Conservation (phyloP, 352 stramenopile genomes). For the Phytophthora cactorum region DNA sequence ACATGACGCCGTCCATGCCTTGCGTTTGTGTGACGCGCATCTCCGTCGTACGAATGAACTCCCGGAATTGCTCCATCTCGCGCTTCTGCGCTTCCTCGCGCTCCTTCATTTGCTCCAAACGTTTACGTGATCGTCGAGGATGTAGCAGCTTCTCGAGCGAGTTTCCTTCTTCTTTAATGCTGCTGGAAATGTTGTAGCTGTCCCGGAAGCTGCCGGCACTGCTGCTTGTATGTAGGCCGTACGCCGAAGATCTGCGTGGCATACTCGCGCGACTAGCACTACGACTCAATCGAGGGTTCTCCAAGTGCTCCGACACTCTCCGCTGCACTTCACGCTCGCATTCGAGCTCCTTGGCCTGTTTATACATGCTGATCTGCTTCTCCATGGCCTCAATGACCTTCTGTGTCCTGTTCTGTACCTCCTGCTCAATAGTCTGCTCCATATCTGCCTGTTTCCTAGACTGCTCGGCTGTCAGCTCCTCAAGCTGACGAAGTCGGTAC, state of each 20-base stretch:
- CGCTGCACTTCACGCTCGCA: slow-evolving; percentile 81
- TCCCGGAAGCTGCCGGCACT: slow-evolving; percentile 44
- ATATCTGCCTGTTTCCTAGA: slow-evolving; percentile 72
- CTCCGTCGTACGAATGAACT: slow-evolving; percentile 81
- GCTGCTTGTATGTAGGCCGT: slow-evolving; percentile 25
- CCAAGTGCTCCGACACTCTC: slow-evolving; percentile 58
- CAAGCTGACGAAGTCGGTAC: slow-evolving; percentile 78
- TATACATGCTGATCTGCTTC: slow-evolving; percentile 88
- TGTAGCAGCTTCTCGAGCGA: slow-evolving; percentile 83
- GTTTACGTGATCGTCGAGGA: slow-evolving; percentile 66
- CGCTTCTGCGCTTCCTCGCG: slow-evolving; percentile 78
- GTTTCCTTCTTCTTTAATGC: slow-evolving; percentile 53
- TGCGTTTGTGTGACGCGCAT: slow-evolving; percentile 34
- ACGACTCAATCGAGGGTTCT: slow-evolving; percentile 30
- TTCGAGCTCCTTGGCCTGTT: slow-evolving; percentile 83
- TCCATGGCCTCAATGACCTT: slow-evolving; percentile 81
- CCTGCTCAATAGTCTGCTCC: slow-evolving; percentile 79
- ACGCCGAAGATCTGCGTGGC: slow-evolving; percentile 23
- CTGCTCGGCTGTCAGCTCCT: slow-evolving; percentile 78
- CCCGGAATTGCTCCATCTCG: slow-evolving; percentile 90
- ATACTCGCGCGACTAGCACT: slow-evolving; percentile 26
- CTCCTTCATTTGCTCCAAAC: slow-evolving; percentile 69
- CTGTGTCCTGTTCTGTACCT: slow-evolving; percentile 67
- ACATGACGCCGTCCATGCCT: slow-evolving; percentile 25
- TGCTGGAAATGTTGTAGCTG: slow-evolving; percentile 37